A percentile compares a stretch with the other conserved stretches of the same genome.
Evolutionary conservation across 306 rosid genomes (phyloP).

Genomic region (Sicyos baderoa): DNA sequence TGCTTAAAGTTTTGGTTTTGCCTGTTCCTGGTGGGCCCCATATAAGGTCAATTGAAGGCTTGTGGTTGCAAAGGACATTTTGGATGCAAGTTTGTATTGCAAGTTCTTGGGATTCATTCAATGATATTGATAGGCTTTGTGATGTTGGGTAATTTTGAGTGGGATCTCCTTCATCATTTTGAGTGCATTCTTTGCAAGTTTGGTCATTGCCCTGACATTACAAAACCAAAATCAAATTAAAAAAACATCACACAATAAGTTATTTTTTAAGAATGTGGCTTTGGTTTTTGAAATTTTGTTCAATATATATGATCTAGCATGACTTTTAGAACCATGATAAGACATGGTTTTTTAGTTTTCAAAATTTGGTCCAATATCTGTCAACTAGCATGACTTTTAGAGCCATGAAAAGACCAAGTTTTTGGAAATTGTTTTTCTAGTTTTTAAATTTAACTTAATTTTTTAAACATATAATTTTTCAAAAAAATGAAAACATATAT

Average conservation of each 20-base stretch:
- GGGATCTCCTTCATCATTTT: not conserved
- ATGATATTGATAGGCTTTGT: slow-evolving; percentile 13
- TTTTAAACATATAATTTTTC: too few species aligned
- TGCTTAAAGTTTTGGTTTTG: slow-evolving; percentile 54
- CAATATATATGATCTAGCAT: too few species aligned
- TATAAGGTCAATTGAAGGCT: slow-evolving; percentile 39
- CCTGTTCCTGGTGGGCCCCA: slow-evolving; percentile 95
- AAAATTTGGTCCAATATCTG: not conserved
- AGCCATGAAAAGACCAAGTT: too few species aligned
- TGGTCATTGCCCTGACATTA: not conserved
- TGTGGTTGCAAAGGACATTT: slow-evolving; percentile 28
- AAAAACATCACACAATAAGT: too few species aligned
- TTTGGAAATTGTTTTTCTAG: too few species aligned
- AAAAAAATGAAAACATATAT: too few species aligned
- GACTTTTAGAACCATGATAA: too few species aligned
- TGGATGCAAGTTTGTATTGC: slow-evolving; percentile 43
- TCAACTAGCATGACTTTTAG: too few species aligned
- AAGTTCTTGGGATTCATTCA: slow-evolving; percentile 45
- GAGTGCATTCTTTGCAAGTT: slow-evolving; percentile 27
- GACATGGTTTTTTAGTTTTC: not conserved
- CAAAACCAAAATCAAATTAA: not conserved
- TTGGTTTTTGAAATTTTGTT: too few species aligned
- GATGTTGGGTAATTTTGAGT: not conserved
- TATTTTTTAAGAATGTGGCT: too few species aligned
- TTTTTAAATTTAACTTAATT: too few species aligned